Percentiles rank a stretch among this genome's conserved stretches.
Conservation (phyloP, 2,329 filamentous ascomycete species). For the Exophiala calicioides region DNA sequence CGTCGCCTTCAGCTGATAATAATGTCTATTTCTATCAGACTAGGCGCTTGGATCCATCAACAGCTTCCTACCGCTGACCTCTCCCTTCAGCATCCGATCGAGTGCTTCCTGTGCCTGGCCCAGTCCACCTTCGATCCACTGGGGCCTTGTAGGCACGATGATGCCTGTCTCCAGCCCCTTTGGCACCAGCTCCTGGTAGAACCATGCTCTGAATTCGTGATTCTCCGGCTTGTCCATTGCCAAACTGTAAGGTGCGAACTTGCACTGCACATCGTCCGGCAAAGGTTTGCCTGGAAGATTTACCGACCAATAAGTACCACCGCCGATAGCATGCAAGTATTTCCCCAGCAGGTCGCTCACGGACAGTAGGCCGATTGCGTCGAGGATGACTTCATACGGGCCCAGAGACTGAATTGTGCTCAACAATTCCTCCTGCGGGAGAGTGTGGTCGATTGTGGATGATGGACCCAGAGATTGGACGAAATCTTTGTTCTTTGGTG, state of each 20-base stretch:
- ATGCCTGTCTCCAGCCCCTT: conserved; percentile 11
- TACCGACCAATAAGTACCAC: conserved; percentile 12
- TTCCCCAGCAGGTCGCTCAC: conserved; percentile 6
- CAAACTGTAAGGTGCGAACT: conserved; percentile 15
- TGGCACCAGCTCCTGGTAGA: conserved; percentile 17
- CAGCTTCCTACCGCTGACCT: conserved; percentile 50
- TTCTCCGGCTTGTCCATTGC: conserved; percentile 13
- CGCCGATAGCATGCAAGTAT: conserved; percentile 9
- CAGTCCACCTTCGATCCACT: conserved; percentile 40
- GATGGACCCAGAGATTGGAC: conserved; percentile 36
- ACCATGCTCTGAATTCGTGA: conserved; percentile 15
- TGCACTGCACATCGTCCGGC: conserved; percentile 11
- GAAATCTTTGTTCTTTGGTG: conserved; percentile 36
- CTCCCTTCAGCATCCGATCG: conserved; percentile 44
- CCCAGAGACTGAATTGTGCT: conserved; percentile 9
- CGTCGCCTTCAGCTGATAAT: too few species aligned
- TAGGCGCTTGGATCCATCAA: too few species aligned
- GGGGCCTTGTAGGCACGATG: conserved; percentile 23
- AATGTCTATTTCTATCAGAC: too few species aligned
- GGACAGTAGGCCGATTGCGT: conserved; percentile 13
- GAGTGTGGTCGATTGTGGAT: conserved; percentile 36
- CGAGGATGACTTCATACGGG: conserved; percentile 21
- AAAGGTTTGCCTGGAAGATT: conserved; percentile 9
- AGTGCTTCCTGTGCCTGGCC: conserved; percentile 47
- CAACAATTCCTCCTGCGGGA: conserved; percentile 2